Conservation (phyloP, 1,284 basidiomycete genomes). For the Trametes versicolor region DNA sequence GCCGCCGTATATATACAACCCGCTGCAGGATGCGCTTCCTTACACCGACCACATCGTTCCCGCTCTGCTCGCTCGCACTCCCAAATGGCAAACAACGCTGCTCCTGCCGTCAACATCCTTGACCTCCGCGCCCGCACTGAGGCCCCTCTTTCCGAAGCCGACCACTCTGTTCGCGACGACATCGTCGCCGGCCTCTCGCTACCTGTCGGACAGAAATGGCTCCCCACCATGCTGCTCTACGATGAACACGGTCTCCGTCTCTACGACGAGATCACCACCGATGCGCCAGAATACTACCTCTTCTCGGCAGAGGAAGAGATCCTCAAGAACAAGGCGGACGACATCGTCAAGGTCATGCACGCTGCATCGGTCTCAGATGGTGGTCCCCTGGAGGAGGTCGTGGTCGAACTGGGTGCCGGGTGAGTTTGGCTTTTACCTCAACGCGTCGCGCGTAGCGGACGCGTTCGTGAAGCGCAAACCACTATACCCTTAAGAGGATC, state of each 20-base stretch:
- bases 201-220: conserved; percentile 63
- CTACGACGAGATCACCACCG: conserved; percentile 87
- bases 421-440: conserved; percentile 54
- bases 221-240: conserved; percentile 91
- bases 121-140: conserved; percentile 53
- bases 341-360: conserved; percentile 82
- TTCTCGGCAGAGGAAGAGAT: conserved; percentile 84
- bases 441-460: conserved; percentile 4
- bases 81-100: conserved; percentile 26
- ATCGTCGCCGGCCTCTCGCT: conserved; percentile 65
- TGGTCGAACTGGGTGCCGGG: conserved; percentile 92
- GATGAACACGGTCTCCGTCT: conserved; percentile 85
- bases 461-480: conserved; percentile 5
- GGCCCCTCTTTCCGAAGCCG: conserved; percentile 38
- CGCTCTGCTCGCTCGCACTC: neutral
- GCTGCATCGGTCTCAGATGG: conserved; percentile 56
- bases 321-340: conserved; percentile 66
- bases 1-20: conserved; percentile 23
- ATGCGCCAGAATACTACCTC: conserved; percentile 89
- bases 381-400: conserved; percentile 58
- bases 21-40: conserved; percentile 13
- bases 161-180: conserved; percentile 54
- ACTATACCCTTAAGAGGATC: conserved; percentile 6
- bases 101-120: conserved; percentile 53
- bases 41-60: neutral